These are phyloP conservation scores for Gymnopilus junonius DNA, from an alignment of 768 basidiomycete species.

Conservation along the genomic window DNA sequence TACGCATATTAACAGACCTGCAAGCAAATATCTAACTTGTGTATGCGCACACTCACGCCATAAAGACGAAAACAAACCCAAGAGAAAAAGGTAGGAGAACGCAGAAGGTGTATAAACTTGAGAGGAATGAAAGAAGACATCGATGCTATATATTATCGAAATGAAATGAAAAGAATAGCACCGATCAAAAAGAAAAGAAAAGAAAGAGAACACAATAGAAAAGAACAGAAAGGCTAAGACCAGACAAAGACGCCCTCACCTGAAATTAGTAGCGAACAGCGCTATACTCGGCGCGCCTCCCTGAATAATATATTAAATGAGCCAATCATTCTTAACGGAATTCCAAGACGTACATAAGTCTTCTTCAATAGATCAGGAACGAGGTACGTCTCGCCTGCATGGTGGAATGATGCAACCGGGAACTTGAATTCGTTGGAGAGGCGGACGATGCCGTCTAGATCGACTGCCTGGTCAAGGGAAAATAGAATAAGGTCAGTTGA, in stretches of 20 bases:
- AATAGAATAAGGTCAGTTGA: background rate
- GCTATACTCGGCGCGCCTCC: constrained; percentile 68
- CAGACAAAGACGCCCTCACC: constrained; percentile 32
- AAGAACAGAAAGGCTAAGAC: too few species aligned
- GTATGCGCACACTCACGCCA: too few species aligned
- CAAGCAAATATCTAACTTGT: too few species aligned
- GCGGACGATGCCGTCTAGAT: constrained; percentile 69
- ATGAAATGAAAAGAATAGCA: too few species aligned
- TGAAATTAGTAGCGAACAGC: constrained; percentile 68
- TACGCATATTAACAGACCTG: too few species aligned
- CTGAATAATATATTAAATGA: constrained; percentile 21
- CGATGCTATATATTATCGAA: too few species aligned
- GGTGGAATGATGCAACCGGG: constrained; percentile 75
- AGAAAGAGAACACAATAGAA: too few species aligned
- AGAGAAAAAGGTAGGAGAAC: too few species aligned
- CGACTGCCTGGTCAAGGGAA: constrained; percentile 51
- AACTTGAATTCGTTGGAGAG: constrained; percentile 85
- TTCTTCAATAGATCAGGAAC: constrained; percentile 78
- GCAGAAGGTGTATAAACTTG: too few species aligned
- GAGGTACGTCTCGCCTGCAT: constrained; percentile 81
- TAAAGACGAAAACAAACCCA: too few species aligned
- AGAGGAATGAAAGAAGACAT: too few species aligned
- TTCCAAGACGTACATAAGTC: constrained; percentile 53
- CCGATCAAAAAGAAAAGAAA: too few species aligned
- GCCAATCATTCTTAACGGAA: background rate